A percentile compares a stretch with the other conserved stretches of the same genome.
Conservation (phyloP, 2,329 filamentous ascomycete genomes). For the Xylariaceae sp. region DNA sequence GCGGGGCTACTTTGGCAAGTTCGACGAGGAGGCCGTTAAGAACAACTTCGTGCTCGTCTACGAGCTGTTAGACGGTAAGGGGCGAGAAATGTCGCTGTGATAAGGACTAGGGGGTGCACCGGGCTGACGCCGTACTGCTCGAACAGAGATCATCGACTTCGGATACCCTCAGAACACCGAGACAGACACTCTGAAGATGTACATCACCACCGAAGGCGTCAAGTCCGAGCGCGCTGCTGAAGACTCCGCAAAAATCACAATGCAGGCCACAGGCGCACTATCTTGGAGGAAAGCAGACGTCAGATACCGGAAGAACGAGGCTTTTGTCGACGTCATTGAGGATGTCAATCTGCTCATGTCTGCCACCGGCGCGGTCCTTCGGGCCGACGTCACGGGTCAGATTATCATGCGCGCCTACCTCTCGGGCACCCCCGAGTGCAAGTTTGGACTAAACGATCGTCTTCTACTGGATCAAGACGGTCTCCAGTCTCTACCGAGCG, state of each 20-base stretch:
- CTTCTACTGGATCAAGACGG: constrained; percentile 81
- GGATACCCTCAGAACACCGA: constrained; percentile 99
- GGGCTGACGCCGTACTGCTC: neutral
- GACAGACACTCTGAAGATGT: constrained; percentile 98
- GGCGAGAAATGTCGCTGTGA: neutral
- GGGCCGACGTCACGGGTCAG: constrained; percentile 93
- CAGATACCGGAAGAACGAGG: constrained; percentile 99
- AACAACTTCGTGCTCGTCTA: constrained; percentile 99
- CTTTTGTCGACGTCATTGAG: constrained; percentile 98
- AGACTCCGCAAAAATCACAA: constrained; percentile 96
- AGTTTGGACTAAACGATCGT: constrained; percentile 96
- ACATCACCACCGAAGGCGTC: constrained; percentile 98
- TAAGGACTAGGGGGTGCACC: neutral
- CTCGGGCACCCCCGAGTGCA: constrained; percentile 94
- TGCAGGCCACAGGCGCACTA: constrained; percentile 95
- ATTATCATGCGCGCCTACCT: constrained; percentile 99
- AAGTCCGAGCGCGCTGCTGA: constrained; percentile 84
- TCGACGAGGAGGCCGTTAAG: constrained; percentile 99
- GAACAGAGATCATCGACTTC: constrained; percentile 91
- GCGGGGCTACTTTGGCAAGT: constrained; percentile 96
- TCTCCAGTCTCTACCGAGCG: constrained; percentile 63
- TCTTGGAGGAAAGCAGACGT: constrained; percentile 98
- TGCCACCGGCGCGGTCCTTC: constrained; percentile 90
- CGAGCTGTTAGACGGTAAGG: constrained; percentile 84
- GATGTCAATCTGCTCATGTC: constrained; percentile 99